Conservation (phyloP, 352 stramenopile species). For the Pythium grandisporangium region DNA sequence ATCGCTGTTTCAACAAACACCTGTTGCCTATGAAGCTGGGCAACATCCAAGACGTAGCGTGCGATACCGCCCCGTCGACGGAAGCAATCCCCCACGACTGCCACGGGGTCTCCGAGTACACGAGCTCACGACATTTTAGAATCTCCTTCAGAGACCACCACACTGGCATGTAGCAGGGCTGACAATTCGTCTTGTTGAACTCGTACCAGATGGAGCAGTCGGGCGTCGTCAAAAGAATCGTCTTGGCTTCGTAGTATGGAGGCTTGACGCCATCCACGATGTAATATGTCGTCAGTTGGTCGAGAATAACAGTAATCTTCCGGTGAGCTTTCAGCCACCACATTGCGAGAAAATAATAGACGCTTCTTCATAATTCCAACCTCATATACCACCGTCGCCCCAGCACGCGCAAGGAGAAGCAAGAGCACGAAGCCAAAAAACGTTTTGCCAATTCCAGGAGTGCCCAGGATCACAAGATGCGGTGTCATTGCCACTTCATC, state of each 20-base stretch:
- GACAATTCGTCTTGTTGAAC: conserved; percentile 19
- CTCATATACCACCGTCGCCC: conserved; percentile 19
- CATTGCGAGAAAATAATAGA: conserved; percentile 2
- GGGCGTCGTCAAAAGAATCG: conserved; percentile 18
- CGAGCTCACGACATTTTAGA: conserved; percentile 10
- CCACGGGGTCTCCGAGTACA: conserved; percentile 4
- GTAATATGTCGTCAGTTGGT: conserved; percentile 16
- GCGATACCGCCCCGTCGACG: conserved; percentile 17
- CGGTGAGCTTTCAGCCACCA: conserved; percentile 11
- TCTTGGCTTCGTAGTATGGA: conserved; percentile 12
- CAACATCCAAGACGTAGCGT: conserved; percentile 2
- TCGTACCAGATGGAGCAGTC: conserved; percentile 10
- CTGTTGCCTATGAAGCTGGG: not conserved
- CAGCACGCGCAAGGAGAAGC: conserved; percentile 11
- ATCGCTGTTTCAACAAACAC: conserved; percentile 3
- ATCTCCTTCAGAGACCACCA: conserved; percentile 13
- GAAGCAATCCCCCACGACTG: conserved; percentile 11
- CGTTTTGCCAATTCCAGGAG: conserved; percentile 18
- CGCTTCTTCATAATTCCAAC: conserved; percentile 2
- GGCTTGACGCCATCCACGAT: conserved; percentile 20
- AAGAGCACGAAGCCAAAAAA: conserved; percentile 18
- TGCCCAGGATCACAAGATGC: conserved; percentile 25
- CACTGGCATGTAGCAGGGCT: conserved; percentile 13
- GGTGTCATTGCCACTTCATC: conserved; percentile 6
- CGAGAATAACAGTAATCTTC: conserved; percentile 18